A percentile compares a stretch with the other conserved stretches of the same genome.
Conservation (phyloP, 2,329 filamentous ascomycete species). For the Neurospora crassa region DNA sequence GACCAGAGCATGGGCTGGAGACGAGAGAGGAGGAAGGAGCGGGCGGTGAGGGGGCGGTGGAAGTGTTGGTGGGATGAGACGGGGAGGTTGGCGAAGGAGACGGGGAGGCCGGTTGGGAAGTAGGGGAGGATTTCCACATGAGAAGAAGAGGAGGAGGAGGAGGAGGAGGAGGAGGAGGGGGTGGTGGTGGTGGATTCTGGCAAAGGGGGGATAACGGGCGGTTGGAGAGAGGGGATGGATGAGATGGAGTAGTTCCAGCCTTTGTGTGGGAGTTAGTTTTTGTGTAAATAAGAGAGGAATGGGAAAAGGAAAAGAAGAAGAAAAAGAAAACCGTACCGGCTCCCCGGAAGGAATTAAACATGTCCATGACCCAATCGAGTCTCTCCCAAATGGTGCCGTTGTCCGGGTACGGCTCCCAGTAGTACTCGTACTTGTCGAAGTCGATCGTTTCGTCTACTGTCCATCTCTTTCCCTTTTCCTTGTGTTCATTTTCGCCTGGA, state of each 20-base stretch:
- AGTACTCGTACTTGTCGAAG: conserved; percentile 35
- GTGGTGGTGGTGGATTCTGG: neutral
- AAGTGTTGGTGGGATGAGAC: conserved; percentile 35
- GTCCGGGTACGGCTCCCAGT: conserved; percentile 51
- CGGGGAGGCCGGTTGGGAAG: conserved; percentile 21
- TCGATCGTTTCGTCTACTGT: conserved; percentile 17
- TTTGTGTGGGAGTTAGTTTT: conserved; percentile 12
- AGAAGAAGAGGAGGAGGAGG: neutral
- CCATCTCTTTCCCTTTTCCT: neutral
- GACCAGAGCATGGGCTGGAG: conserved; percentile 36
- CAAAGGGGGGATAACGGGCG: conserved; percentile 29
- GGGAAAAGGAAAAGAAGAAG: no score
- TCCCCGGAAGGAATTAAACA: conserved; percentile 45
- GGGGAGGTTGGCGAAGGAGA: conserved; percentile 29
- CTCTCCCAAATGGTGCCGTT: conserved; percentile 37
- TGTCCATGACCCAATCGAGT: conserved; percentile 45
- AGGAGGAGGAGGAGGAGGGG: neutral
- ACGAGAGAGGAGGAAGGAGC: conserved; percentile 36
- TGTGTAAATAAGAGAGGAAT: no score
- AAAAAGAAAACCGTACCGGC: conserved; percentile 31
- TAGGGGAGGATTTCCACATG: neutral
- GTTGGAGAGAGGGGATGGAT: conserved; percentile 34
- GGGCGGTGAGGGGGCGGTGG: conserved; percentile 30
- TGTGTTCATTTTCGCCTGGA: neutral
- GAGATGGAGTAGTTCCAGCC: conserved; percentile 50